Base-by-base conservation (phyloP, 106 monocot species). In the Platanthera zijinensis region DNA sequence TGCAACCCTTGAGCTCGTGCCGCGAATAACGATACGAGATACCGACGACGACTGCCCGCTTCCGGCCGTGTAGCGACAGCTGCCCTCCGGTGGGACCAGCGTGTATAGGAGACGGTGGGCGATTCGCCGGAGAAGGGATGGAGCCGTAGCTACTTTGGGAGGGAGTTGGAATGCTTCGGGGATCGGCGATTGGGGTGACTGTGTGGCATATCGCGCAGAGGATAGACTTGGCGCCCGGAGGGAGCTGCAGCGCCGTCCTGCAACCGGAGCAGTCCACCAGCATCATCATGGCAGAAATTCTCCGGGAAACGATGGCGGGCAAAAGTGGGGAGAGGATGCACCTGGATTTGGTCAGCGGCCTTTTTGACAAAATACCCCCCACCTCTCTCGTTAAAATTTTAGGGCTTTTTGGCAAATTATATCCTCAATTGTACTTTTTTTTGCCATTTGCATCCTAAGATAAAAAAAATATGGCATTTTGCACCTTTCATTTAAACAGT, bases 41-140 rank as follows among this genome's bases (percentile, higher is more conserved):
- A 78, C 91, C 91, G 63, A 77, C 75, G 30, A 92, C 81, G 62
- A 92, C 91, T 12, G 91, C 91, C 50, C 59, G 78, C 82, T 92
- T 92, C 78, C 86, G 70, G 32, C 91, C 84, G 67, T 84, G 79
- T 2, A 79, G 52, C 32, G 74, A 19, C 13, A 13, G 48, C 52
- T 62, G 56, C 48, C 57, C 48, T 70, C 52, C 15, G 70, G 79
- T 1, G 78, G 69, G 47, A 30, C 45, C 39, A 6, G 67, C 11
- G 52, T 57, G 67, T 50, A 32, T 62, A 39, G 54, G 74, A 5
- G 48, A 69, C 8, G 39, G 61, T 8, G 25, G 75, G 14, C 52
- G 48, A 45, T 67, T 39, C 10, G 50, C 57, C 8, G 76, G 61
- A n/a, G 67, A 32, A 52, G 74, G 6, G 18, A 32, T 11, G 72